Conservation (phyloP, 352 stramenopile species). For the Globisporangium alternatum region DNA sequence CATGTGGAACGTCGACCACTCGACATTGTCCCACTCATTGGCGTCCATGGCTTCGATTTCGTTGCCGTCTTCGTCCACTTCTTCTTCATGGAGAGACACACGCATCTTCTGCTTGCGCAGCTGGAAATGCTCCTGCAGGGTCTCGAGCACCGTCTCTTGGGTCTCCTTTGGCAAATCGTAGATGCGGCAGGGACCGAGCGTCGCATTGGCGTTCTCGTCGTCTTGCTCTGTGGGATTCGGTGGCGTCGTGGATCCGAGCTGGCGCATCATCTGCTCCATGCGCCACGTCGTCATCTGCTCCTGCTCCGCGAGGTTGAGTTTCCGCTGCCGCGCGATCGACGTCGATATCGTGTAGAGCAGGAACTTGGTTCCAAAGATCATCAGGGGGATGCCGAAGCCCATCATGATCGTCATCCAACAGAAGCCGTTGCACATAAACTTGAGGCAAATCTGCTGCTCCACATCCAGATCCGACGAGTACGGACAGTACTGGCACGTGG, state of each 20-base stretch:
- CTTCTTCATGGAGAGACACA: conserved; percentile 1
- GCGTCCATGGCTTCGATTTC: not conserved
- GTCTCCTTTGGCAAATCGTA: conserved; percentile 59
- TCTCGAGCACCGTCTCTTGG: conserved; percentile 53
- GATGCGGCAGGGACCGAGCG: conserved; percentile 33
- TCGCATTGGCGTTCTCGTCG: conserved; percentile 19
- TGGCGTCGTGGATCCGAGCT: conserved; percentile 28
- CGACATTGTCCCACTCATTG: conserved; percentile 16
- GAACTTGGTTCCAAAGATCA: conserved; percentile 57
- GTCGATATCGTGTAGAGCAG: conserved; percentile 42
- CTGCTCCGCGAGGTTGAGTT: conserved; percentile 50
- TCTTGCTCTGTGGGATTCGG: conserved; percentile 18
- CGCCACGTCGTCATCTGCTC: conserved; percentile 69
- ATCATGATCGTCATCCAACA: conserved; percentile 68
- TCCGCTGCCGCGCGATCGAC: conserved; percentile 33
- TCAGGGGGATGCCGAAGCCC: conserved; percentile 39
- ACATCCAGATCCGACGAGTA: conserved; percentile 52
- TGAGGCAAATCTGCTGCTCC: conserved; percentile 32
- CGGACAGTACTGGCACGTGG: conserved; percentile 51
- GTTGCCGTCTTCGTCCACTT: conserved; percentile 1
- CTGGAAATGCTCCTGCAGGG: conserved; percentile 60
- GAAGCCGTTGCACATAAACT: conserved; percentile 50
- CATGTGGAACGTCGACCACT: conserved; percentile 41
- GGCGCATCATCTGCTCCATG: conserved; percentile 60
- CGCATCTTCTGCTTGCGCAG: conserved; percentile 42